Conservation (phyloP, 2,329 filamentous ascomycete genomes). For the Magnaporthiopsis rhizophila region DNA sequence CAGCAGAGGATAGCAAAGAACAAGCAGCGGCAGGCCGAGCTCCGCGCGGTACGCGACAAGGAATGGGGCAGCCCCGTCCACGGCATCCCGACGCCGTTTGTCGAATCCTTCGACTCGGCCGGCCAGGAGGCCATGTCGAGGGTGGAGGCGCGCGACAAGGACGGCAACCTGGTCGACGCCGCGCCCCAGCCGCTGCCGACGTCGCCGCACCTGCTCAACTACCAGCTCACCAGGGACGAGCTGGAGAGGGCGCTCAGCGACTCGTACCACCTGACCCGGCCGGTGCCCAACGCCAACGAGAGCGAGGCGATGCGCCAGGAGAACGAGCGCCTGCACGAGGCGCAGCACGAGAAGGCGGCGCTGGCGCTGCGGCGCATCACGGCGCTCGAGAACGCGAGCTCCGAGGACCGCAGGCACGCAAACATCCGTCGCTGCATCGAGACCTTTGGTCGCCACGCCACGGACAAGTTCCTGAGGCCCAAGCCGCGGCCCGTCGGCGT, state of each 20-base stretch:
- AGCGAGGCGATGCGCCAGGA: conserved; percentile 21
- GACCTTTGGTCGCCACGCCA: conserved; percentile 84
- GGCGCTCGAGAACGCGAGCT: conserved; percentile 66
- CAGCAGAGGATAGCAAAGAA: conserved; percentile 80
- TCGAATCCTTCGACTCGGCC: conserved; percentile 69
- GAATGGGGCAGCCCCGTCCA: conserved; percentile 70
- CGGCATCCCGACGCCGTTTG: conserved; percentile 72
- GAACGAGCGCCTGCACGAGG: conserved; percentile 34
- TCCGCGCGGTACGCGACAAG: conserved; percentile 56
- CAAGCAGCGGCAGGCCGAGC: conserved; percentile 61
- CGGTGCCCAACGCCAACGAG: conserved; percentile 32
- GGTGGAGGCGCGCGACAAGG: conserved; percentile 27
- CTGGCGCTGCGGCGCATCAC: conserved; percentile 76
- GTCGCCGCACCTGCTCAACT: conserved; percentile 56
- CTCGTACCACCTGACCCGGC: conserved; percentile 61
- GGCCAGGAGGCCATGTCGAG: conserved; percentile 35
- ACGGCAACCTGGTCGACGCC: conserved; percentile 29
- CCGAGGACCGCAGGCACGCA: conserved; percentile 68
- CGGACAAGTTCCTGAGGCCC: conserved; percentile 61
- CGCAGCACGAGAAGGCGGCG: conserved; percentile 58
- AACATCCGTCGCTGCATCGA: conserved; percentile 82
- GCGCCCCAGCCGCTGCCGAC: conserved; percentile 36
- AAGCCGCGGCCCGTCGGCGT: conserved; percentile 43
- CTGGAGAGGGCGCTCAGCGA: conserved; percentile 57
- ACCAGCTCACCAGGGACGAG: conserved; percentile 62